Conservation (phyloP, 352 stramenopile species). For the Plasmopara halstedii region DNA sequence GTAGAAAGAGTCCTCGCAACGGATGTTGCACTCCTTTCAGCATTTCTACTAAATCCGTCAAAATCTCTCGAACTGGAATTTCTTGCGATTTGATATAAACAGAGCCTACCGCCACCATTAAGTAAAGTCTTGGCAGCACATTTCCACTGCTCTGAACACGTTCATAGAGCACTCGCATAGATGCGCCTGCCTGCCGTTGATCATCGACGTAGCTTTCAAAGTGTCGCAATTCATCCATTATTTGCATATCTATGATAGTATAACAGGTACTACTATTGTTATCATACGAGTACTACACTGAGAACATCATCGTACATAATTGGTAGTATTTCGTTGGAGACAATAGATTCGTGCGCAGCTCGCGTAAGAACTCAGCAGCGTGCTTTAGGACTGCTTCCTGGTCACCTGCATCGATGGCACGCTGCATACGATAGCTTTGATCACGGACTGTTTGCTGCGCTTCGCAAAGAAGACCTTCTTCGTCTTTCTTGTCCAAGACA, state of each 20-base stretch:
- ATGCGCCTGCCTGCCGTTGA: slow-evolving; percentile 66
- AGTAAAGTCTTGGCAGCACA: slow-evolving; percentile 94
- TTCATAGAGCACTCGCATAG: slow-evolving; percentile 93
- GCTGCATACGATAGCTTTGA: slow-evolving; percentile 84
- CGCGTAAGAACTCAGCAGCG: slow-evolving; percentile 71
- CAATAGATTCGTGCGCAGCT: slow-evolving; percentile 85
- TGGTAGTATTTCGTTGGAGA: slow-evolving; percentile 99
- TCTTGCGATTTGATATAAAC: slow-evolving; percentile 91
- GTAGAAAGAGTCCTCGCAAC: slow-evolving; percentile 96
- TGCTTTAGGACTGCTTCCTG: slow-evolving; percentile 73
- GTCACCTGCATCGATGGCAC: slow-evolving; percentile 62
- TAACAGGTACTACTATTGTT: no score
- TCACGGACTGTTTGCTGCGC: slow-evolving; percentile 62
- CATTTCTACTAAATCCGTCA: slow-evolving; percentile 98
- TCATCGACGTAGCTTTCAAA: slow-evolving; percentile 93
- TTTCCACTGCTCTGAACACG: slow-evolving; percentile 92
- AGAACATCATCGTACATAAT: slow-evolving; percentile 82
- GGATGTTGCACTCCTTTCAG: slow-evolving; percentile 98
- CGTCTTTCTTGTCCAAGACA: slow-evolving; percentile 56
- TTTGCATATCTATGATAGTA: slow-evolving; percentile 53
- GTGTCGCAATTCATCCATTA: slow-evolving; percentile 91
- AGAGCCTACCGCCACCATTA: slow-evolving; percentile 95
- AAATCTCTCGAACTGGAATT: slow-evolving; percentile 80
- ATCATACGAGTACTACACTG: no score
- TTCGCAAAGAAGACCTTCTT: slow-evolving; percentile 66